Conservation (phyloP, 1,139 yeast genomes). For the Hansenula sp. region DNA sequence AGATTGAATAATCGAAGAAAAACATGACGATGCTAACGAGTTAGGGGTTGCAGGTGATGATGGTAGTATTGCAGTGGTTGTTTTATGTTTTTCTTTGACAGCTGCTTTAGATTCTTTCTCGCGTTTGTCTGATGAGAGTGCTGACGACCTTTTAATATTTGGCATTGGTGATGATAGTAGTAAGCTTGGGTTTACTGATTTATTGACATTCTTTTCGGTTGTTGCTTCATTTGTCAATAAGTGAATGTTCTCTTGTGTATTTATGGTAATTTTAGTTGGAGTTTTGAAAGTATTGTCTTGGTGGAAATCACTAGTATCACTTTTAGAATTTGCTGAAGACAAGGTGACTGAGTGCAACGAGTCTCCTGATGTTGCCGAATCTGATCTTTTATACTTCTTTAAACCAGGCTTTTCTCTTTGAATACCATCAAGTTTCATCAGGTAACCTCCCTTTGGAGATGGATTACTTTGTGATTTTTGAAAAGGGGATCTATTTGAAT, state of each 20-base stretch:
- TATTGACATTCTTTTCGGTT: background rate
- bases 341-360: background rate
- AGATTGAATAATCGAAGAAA: slow-evolving; percentile 24
- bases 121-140: background rate
- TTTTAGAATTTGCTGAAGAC: background rate
- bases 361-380: background rate
- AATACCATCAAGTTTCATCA: slow-evolving; percentile 11
- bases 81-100: slow-evolving; percentile 2
- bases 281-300: slow-evolving; percentile 3
- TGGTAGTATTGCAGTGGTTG: slow-evolving; percentile 2
- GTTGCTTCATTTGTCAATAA: slow-evolving; percentile 8
- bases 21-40: slow-evolving; percentile 16
- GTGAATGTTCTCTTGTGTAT: slow-evolving; percentile 17
- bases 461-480: slow-evolving; percentile 14
- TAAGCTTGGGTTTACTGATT: slow-evolving; percentile 21
- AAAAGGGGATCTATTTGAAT: slow-evolving; percentile 3
- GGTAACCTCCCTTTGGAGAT: slow-evolving; percentile 23
- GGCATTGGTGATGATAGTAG: slow-evolving; percentile 22
- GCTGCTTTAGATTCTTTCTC: background rate
- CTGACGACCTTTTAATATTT: background rate
- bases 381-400: slow-evolving; percentile 1
- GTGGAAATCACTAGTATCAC: too few relatives aligned
- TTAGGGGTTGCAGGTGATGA: slow-evolving; percentile 24
- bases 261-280: slow-evolving; percentile 7
- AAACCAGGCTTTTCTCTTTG: background rate